These are phyloP conservation scores for Canavalia ensiformis DNA, from an alignment of 306 rosid species.

Conservation along the genomic window DNA sequence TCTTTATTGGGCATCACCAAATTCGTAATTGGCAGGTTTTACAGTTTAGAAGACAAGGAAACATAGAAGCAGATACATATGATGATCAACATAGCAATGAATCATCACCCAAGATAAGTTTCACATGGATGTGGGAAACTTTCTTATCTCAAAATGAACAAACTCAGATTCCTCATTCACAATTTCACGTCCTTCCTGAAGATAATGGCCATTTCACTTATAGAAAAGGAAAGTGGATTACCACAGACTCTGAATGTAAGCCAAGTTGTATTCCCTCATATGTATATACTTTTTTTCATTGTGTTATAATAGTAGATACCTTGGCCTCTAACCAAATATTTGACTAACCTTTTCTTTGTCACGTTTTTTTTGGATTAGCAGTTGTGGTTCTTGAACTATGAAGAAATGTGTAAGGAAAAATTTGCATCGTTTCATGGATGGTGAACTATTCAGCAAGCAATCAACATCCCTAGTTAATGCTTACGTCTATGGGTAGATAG, in stretches of 20 bases:
- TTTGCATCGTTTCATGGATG: no score
- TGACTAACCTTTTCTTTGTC: constrained; percentile 29
- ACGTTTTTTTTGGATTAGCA: constrained; percentile 38
- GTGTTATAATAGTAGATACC: no score
- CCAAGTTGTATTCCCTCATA: neutral
- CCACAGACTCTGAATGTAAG: constrained; percentile 82
- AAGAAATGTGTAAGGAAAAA: constrained; percentile 28
- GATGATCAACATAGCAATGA: neutral
- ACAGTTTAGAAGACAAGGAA: constrained; percentile 52
- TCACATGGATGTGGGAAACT: constrained; percentile 67
- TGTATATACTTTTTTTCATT: no score
- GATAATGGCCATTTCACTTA: constrained; percentile 39
- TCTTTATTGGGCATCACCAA: neutral
- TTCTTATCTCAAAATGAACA: constrained; percentile 50
- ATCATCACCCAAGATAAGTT: constrained; percentile 51
- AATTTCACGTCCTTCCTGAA: constrained; percentile 29
- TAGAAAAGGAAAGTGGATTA: constrained; percentile 77
- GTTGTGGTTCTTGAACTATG: constrained; percentile 91
- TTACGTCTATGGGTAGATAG: no score
- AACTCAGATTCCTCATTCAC: constrained; percentile 30
- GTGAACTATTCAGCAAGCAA: no score
- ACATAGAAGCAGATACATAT: constrained; percentile 44
- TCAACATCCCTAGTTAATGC: no score
- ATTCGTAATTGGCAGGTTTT: constrained; percentile 55
- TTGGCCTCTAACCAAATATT: no score